Evolutionary conservation across 441 rosid species (phyloP), one percentile per base, ranked within the genome.

Genomic region (Breynia disticha): DNA sequence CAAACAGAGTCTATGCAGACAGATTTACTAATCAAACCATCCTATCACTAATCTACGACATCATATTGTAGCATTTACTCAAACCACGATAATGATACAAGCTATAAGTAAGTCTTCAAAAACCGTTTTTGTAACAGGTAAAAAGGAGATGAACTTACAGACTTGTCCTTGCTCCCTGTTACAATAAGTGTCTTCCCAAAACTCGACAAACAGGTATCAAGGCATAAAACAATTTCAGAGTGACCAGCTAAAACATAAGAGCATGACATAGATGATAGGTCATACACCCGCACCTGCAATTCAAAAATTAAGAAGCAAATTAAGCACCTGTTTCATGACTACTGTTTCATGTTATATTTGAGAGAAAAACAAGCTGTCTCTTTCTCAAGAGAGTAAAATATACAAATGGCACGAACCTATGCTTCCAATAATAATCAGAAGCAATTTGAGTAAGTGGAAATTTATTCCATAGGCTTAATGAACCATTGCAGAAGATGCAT

Each of bases 151-250:
- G 56, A 56, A 69, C 95, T 77, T 82, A 89, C 97, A 70, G 64
- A 78, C 57, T 76, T 84, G 61, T 93, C 97, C 78, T 86, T 93
- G 59, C 98, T 93, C 66, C 98, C 97, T 1, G 96, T 82, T 16
- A 81, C 88, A 24, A 88, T 51, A 57, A 86, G 79, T 18, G 72
- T 55, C 71, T 65, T 80, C 61, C 95, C 87, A 63, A 79, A 65
- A 61, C 68, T 76, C 68, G 91, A 77, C 45, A 77, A 52, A 49
- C 91, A 81, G 53, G 95, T 84, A 59, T 91, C 98, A 6, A 93
- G 81, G 70, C 95, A 84, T 54, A 86, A 70, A 67, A 93, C 74
- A 67, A 79, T 84, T 65, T 86, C 93, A 45, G 79, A 71, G 54
- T 93, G 98, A 52, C 97, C 97, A 19, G 90, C 61, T 78, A 93